Conservation (phyloP, 306 rosid genomes). For the Carpinus viminea region DNA sequence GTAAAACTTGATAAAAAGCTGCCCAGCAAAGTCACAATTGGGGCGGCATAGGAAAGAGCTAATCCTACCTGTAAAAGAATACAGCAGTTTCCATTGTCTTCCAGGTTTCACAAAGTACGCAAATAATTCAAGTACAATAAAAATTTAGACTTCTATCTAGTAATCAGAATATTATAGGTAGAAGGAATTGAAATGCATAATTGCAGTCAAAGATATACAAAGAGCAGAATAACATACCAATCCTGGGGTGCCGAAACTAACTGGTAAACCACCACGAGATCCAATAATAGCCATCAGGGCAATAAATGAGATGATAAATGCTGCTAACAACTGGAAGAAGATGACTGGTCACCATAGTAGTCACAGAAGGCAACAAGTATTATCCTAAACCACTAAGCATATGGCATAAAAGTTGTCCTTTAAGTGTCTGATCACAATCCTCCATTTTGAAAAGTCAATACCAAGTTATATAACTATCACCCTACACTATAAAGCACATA, state of each 20-base stretch:
- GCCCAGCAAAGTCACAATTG: slow-evolving; percentile 78
- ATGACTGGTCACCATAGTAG: slow-evolving; percentile 21
- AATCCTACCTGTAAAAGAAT: slow-evolving; percentile 70
- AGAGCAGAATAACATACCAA: slow-evolving; percentile 56
- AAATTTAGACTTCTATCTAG: neutral
- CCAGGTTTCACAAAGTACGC: neutral
- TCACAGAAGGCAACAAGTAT: slow-evolving; percentile 22
- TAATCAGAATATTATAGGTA: neutral
- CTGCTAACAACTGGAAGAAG: slow-evolving; percentile 78
- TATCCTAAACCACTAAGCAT: neutral
- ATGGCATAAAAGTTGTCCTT: neutral
- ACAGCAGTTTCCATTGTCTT: neutral
- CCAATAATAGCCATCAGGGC: slow-evolving; percentile 93
- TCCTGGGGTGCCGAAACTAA: slow-evolving; percentile 88
- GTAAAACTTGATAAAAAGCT: slow-evolving; percentile 88
- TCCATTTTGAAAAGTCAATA: slow-evolving; percentile 1
- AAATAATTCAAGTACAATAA: neutral
- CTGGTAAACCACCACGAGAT: slow-evolving; percentile 59
- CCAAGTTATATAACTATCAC: neutral
- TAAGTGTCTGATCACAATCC: neutral
- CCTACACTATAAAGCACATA: neutral
- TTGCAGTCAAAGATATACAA: slow-evolving; percentile 27
- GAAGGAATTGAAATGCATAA: neutral
- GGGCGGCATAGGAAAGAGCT: slow-evolving; percentile 94
- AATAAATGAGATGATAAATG: slow-evolving; percentile 73